Conservation (phyloP, 1,139 yeast species). For the Diutina siamensis region DNA sequence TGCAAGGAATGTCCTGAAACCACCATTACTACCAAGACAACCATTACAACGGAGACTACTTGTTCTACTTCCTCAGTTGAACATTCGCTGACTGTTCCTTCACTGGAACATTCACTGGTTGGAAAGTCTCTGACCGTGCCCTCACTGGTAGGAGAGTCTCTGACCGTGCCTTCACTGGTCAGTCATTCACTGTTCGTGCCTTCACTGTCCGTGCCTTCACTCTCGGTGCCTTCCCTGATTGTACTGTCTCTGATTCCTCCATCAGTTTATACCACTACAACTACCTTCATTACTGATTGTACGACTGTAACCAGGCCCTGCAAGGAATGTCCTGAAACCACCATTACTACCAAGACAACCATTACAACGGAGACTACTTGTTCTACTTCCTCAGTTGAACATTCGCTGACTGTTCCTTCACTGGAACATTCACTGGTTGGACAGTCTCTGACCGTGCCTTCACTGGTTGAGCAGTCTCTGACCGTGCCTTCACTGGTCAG, state of each 20-base stretch:
- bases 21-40: neutral
- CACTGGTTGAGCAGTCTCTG: neutral
- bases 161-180: neutral
- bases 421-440: neutral
- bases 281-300: neutral
- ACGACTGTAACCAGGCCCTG: neutral
- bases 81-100: neutral
- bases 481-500: neutral
- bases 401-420: neutral
- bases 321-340: neutral
- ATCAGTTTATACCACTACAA: neutral
- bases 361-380: neutral
- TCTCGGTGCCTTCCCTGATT: neutral
- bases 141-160: neutral
- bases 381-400: neutral
- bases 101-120: neutral
- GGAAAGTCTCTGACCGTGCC: neutral
- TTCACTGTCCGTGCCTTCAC: neutral
- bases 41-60: neutral
- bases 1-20: neutral
- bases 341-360: neutral
- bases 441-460: neutral
- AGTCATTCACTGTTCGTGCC: neutral
- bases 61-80: neutral
- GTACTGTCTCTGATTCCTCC: neutral